A percentile compares a stretch with the other conserved stretches of the same genome.
These are phyloP conservation scores for Paralagenidium karlingii DNA, from an alignment of 352 stramenopile genomes.

Conservation along the genomic window DNA sequence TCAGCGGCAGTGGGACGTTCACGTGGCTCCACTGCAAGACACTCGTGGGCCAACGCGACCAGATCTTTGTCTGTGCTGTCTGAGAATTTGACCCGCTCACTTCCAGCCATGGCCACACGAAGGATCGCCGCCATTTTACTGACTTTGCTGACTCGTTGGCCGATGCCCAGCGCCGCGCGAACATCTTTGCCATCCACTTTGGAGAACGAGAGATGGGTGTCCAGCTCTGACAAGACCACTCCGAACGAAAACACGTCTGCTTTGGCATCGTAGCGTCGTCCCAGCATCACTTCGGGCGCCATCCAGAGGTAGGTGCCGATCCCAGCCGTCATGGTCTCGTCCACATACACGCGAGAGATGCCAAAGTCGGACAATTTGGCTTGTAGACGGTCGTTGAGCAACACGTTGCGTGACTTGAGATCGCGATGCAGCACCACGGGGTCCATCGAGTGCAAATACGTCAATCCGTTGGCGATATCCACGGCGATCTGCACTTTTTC, in stretches of 20 bases:
- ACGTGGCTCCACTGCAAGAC: too few relatives aligned
- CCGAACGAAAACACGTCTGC: slow-evolving; percentile 84
- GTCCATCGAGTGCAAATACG: slow-evolving; percentile 26
- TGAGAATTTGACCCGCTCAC: too few relatives aligned
- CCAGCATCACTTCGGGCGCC: slow-evolving; percentile 67
- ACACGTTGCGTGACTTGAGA: slow-evolving; percentile 26
- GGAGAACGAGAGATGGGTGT: too few relatives aligned
- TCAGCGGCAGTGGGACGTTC: too few relatives aligned
- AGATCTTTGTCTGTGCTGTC: too few relatives aligned
- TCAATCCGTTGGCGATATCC: slow-evolving; percentile 22
- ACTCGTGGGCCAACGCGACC: too few relatives aligned
- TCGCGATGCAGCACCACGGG: slow-evolving; percentile 36
- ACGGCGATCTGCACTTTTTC: slow-evolving; percentile 52
- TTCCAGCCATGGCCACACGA: too few relatives aligned
- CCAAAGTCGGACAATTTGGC: slow-evolving; percentile 45
- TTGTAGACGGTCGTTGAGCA: slow-evolving; percentile 18
- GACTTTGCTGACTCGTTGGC: too few relatives aligned
- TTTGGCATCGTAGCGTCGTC: slow-evolving; percentile 84
- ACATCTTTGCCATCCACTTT: too few relatives aligned
- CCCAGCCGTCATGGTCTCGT: slow-evolving; percentile 81
- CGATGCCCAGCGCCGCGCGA: too few relatives aligned
- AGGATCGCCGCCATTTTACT: too few relatives aligned
- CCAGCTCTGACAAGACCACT: slow-evolving; percentile 85
- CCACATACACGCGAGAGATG: slow-evolving; percentile 59
- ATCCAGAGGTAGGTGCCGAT: slow-evolving; percentile 65